Evolutionary conservation across 2,329 filamentous ascomycete species (phyloP), one percentile per base, ranked within the genome.

Genomic region (Helicocarpus griseus): DNA sequence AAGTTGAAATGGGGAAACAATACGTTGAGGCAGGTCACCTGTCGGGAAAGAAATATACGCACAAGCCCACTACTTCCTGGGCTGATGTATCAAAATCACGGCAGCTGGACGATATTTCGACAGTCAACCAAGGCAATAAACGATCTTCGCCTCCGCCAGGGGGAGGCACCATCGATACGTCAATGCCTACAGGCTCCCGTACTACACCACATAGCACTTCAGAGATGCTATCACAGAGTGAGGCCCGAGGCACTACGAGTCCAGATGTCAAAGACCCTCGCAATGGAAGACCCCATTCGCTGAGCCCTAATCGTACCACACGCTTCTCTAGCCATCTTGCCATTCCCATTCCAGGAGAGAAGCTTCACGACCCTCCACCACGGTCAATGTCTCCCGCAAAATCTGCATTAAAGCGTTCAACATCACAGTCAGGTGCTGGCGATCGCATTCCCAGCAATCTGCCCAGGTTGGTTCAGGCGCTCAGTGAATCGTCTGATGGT

Each of bases 321-420:
- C 78, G 77, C 43, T 84, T 84, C 57, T 78, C 78, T 0, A 65
- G 72, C 21, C 72, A 73, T 41, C 70, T 80, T 2, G 65, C 66
- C 6, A 68, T 79, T 5, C 71, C 77, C 22, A 66, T 73, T 14
- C 61, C 70, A 2, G 67, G 67, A 24, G 74, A 74, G 5, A 65
- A 73, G 41, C 72, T 74, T 51, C 81, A 83, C 58, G 72, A 80
- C 48, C 81, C 81, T 17, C 78, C 78, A 13, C 71, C 76, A 24
- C 73, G 81, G 50, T 81, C 80, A 2, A 63, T 80, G 3, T 84
- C 81, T 5, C 81, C 81, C 4, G 78, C 70, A 11, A 84, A 84
- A 60, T 80, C 80, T 24, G 81, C 80, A 0, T 61, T 84, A 57
- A 84, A 84, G 61, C 69, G 76, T 49, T 72, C 77, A 2, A 74